Evolutionary conservation across 129 eudicot genomes (phyloP), one percentile per base, ranked within the genome.

Genomic region (Flaveria sonorensis): DNA sequence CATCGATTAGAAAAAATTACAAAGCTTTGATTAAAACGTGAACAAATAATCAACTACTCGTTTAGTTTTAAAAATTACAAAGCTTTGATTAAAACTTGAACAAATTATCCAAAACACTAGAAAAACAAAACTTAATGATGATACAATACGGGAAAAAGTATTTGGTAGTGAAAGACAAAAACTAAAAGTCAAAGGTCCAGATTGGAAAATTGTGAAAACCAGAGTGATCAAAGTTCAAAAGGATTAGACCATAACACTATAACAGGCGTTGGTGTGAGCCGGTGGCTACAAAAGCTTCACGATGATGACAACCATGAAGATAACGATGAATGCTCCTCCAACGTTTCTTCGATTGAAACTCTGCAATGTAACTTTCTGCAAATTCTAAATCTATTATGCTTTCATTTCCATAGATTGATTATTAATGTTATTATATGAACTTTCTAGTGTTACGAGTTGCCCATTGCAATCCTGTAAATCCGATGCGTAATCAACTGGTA

Each of bases 261-360:
- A 81, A 43, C 50, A 74, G 75, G 15, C 20, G 30, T 63, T 65
- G 78, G 72, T 60, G 70, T 18, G 36, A 55, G 39, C 63, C 56
- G 16, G 36, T 62, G 66, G 59, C 52, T 19, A 40, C 47, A 80
- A 24, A 73, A 64, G 75, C 53, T 73, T 57, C 50, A 74, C 70
- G 80, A 81, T n/a, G 70, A 74, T 73, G 79, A 62, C 84, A 32
- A 66, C 71, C 42, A 45, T 67, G 70, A 70, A 56, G 82, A 78
- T 46, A 77, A 76, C 74, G n/a, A 80, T 66, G 67, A 74, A 79
- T 40, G 19, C 65, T 67, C 75, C 75, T 68, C 63, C 76, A 55
- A 20, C 84, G 2, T 56, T 20, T 68, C 9, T 56, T 71, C 80
- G 47, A 14, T 57, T 59, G 5, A 67, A 52, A 52, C 6, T 63